These are phyloP conservation scores for Hanseniaspora thailandica DNA, from an alignment of 805 yeast species.

Conservation along the genomic window DNA sequence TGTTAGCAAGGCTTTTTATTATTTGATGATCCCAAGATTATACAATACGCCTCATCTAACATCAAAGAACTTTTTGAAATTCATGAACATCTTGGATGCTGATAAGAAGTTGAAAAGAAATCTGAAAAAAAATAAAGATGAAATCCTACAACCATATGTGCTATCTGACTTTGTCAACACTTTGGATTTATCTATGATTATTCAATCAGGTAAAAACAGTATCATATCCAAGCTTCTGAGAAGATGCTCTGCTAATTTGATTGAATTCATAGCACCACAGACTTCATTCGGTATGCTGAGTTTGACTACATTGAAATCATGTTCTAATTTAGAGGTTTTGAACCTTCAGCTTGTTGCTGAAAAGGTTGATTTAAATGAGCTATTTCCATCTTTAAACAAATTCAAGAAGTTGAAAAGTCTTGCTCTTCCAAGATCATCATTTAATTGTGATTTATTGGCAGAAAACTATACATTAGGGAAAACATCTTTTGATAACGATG, in stretches of 20 bases:
- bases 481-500: slow-evolving; percentile 29
- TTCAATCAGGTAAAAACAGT: slow-evolving; percentile 88
- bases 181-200: slow-evolving; percentile 64
- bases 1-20: slow-evolving; percentile 52
- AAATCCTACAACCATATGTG: slow-evolving; percentile 1
- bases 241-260: slow-evolving; percentile 55
- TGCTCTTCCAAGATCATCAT: slow-evolving; percentile 80
- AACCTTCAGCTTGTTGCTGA: slow-evolving; percentile 84
- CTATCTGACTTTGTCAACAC: slow-evolving; percentile 36
- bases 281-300: slow-evolving; percentile 91
- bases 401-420: slow-evolving; percentile 56
- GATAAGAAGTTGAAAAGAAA: slow-evolving; percentile 30
- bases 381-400: slow-evolving; percentile 61
- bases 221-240: slow-evolving; percentile 71
- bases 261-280: slow-evolving; percentile 78
- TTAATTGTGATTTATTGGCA: slow-evolving; percentile 43
- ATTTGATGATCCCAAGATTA: slow-evolving; percentile 48
- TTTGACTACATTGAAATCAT: slow-evolving; percentile 62
- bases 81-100: slow-evolving; percentile 55
- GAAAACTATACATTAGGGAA: not conserved
- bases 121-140: slow-evolving; percentile 34
- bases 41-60: slow-evolving; percentile 53
- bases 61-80: slow-evolving; percentile 56
- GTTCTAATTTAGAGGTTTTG: slow-evolving; percentile 49
- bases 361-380: slow-evolving; percentile 68